A percentile compares a stretch with the other conserved stretches of the same genome.
These are phyloP conservation scores for Termitomyces sp. DNA, from an alignment of 768 basidiomycete species.

Conservation along the genomic window DNA sequence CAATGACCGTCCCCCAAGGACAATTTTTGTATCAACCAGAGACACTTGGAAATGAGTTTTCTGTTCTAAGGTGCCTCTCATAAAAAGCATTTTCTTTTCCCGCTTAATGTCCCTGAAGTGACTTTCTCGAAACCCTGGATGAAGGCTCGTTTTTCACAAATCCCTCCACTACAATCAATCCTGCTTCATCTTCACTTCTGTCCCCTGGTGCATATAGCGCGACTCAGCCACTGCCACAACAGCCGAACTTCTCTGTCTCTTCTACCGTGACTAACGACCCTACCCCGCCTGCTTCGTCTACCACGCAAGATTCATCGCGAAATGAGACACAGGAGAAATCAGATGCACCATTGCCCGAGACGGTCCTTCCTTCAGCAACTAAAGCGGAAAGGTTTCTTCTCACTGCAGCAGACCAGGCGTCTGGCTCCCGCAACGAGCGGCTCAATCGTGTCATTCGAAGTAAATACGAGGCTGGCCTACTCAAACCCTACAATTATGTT, in stretches of 20 bases:
- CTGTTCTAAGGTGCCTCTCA: conserved; percentile 64
- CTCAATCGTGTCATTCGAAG: conserved; percentile 88
- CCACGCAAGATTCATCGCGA: not conserved
- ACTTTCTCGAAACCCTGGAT: conserved; percentile 85
- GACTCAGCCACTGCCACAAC: conserved; percentile 2
- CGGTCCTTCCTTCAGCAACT: conserved; percentile 66
- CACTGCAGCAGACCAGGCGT: conserved; percentile 91
- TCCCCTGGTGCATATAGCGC: conserved; percentile 37
- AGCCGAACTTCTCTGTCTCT: conserved; percentile 11
- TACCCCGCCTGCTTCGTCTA: not conserved
- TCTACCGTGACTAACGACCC: conserved; percentile 5
- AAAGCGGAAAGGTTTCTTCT: conserved; percentile 87
- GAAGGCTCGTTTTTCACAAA: conserved; percentile 79
- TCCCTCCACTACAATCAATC: conserved; percentile 23
- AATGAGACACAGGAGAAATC: conserved; percentile 12
- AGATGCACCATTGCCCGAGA: conserved; percentile 30
- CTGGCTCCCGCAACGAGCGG: conserved; percentile 85
- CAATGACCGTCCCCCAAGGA: conserved; percentile 43
- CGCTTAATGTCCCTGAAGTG: conserved; percentile 35
- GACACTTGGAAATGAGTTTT: conserved; percentile 76
- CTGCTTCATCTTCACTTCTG: conserved; percentile 38
- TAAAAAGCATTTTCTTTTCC: not conserved
- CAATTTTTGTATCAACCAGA: conserved; percentile 69
- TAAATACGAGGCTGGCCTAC: conserved; percentile 93
- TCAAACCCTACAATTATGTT: conserved; percentile 96